phyloP scores from a whole-genome alignment of 2,329 filamentous ascomycete genomes.

The Leptoxyphium fumago region DNA sequence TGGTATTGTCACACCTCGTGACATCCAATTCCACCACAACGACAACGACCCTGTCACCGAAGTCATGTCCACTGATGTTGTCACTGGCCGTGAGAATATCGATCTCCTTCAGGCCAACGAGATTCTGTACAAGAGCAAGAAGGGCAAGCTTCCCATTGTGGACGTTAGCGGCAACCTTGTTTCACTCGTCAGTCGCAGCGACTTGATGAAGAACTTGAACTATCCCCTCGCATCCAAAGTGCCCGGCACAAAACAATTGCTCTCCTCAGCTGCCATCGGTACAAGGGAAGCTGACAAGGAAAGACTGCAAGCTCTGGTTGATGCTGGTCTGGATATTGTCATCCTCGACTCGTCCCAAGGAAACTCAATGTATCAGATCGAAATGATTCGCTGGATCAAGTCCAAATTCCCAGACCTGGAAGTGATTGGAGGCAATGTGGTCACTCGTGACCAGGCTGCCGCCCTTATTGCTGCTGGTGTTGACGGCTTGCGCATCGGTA shows the following conservation, averaged over 20 bases:
- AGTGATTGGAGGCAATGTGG: constrained; percentile 96
- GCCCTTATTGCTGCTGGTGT: constrained; percentile 82
- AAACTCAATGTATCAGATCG: constrained; percentile 96
- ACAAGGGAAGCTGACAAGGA: constrained; percentile 86
- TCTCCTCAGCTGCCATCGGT: constrained; percentile 88
- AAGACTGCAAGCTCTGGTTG: constrained; percentile 73
- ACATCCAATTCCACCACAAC: constrained; percentile 90
- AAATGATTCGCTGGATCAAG: constrained; percentile 97
- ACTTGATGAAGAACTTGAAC: constrained; percentile 96
- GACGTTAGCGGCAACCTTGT: constrained; percentile 38
- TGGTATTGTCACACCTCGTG: constrained; percentile 93
- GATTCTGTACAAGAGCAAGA: constrained; percentile 89
- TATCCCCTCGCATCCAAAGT: constrained; percentile 95
- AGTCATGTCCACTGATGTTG: constrained; percentile 90
- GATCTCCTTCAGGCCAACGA: constrained; percentile 79
- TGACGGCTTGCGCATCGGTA: constrained; percentile 93
- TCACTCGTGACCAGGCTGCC: constrained; percentile 92
- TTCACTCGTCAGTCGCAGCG: constrained; percentile 83
- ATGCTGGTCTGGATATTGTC: constrained; percentile 89
- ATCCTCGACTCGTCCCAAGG: constrained; percentile 93
- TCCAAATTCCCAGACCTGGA: constrained; percentile 69
- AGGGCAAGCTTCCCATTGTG: constrained; percentile 51
- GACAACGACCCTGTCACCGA: constrained; percentile 57
- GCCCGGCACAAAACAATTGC: constrained; percentile 90
- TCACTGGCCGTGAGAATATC: constrained; percentile 74